Evolutionary conservation across 2,329 filamentous ascomycete genomes (phyloP).

Genomic region (Teratosphaeriaceae sp.): DNA sequence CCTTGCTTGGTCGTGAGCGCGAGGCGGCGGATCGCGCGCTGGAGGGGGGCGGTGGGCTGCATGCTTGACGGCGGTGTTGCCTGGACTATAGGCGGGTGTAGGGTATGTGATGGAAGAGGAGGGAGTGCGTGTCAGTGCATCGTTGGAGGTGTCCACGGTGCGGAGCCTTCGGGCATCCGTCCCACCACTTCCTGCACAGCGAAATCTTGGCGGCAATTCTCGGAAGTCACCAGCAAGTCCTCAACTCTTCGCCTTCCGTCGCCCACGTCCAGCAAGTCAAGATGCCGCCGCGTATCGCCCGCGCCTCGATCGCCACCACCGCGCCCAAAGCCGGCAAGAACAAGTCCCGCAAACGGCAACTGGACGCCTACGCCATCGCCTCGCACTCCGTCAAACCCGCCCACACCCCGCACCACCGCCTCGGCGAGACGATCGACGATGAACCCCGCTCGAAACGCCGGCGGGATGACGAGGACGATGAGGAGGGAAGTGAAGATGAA

Average conservation of each 20-base stretch:
- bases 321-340: conserved; percentile 29
- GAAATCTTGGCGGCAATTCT: conserved; percentile 8
- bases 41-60: conserved; percentile 62
- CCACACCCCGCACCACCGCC: conserved; percentile 49
- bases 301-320: conserved; percentile 25
- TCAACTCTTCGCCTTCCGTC: no score
- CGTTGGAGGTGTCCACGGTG: neutral
- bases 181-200: conserved; percentile 1
- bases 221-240: conserved; percentile 13
- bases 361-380: conserved; percentile 62
- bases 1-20: conserved; percentile 87
- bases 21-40: conserved; percentile 64
- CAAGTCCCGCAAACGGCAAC: conserved; percentile 47
- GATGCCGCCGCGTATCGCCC: conserved; percentile 42
- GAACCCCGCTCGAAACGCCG: conserved; percentile 37
- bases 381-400: conserved; percentile 40
- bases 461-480: conserved; percentile 44
- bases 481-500: conserved; percentile 38
- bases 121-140: neutral
- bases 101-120: conserved; percentile 1
- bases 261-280: no score
- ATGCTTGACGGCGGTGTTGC: conserved; percentile 17
- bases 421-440: conserved; percentile 48
- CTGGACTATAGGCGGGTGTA: no score
- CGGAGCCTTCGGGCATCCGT: neutral